phyloP scores from a whole-genome alignment of 129 eudicot species.

The Flaveria bidentis region DNA sequence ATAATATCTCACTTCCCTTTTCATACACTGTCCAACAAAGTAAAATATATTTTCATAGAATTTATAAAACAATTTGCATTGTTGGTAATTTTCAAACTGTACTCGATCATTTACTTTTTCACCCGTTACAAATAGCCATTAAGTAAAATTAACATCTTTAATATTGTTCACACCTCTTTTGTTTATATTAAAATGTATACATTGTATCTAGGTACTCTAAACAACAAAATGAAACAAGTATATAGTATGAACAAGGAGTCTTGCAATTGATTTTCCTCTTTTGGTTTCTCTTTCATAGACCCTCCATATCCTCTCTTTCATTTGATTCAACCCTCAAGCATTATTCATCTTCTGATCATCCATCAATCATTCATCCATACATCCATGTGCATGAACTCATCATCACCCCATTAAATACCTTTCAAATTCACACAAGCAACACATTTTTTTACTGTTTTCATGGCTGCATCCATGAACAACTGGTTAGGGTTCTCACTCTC shows the following conservation, averaged over 20 bases:
- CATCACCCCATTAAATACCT: slow-evolving; percentile 28
- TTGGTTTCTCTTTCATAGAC: slow-evolving; percentile 37
- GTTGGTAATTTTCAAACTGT: background rate
- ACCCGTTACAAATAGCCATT: background rate
- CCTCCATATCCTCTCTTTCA: slow-evolving; percentile 34
- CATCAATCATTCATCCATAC: slow-evolving; percentile 5
- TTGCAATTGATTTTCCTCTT: slow-evolving; percentile 35
- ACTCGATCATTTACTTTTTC: slow-evolving; percentile 2
- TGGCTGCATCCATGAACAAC: slow-evolving; percentile 64
- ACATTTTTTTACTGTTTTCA: slow-evolving; percentile 5
- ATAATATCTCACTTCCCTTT: background rate
- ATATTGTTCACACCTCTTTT: background rate
- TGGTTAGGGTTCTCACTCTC: slow-evolving; percentile 90
- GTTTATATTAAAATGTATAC: slow-evolving; percentile 12
- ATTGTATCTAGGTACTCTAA: slow-evolving; percentile 32
- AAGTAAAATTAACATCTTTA: slow-evolving; percentile 6
- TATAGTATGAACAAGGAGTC: slow-evolving; percentile 39
- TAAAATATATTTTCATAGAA: no score
- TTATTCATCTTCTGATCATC: slow-evolving; percentile 34
- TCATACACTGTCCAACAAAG: background rate
- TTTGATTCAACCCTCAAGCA: slow-evolving; percentile 24
- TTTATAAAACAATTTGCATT: background rate
- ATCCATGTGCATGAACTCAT: slow-evolving; percentile 39
- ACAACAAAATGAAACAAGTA: slow-evolving; percentile 36
- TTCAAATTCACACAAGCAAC: slow-evolving; percentile 14